These are phyloP conservation scores for Garcia nutans DNA, from an alignment of 345 rosid species.

Conservation along the genomic window DNA sequence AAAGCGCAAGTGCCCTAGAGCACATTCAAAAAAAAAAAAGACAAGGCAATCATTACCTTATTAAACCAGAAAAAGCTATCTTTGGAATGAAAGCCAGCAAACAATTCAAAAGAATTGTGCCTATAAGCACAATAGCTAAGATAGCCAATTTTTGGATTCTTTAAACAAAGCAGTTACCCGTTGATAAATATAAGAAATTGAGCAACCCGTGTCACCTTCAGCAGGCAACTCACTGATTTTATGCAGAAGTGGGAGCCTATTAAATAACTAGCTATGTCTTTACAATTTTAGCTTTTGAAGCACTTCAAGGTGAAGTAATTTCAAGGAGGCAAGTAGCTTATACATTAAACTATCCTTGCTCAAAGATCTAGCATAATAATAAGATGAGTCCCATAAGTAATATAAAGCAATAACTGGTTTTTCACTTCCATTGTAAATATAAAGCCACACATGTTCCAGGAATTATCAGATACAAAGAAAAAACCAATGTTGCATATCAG, in stretches of 20 bases:
- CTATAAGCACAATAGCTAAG: not conserved
- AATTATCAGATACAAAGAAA: no score
- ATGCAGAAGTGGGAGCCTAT: no score
- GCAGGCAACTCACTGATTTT: not conserved
- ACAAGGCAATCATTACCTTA: not conserved
- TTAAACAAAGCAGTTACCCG: not conserved
- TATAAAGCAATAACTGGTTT: not conserved
- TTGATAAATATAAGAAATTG: not conserved
- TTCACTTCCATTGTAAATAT: no score
- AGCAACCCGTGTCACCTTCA: not conserved
- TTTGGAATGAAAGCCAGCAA: not conserved
- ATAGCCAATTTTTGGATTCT: not conserved
- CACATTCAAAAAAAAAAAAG: not conserved
- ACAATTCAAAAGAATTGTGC: not conserved
- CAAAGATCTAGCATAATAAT: not conserved
- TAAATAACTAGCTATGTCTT: no score
- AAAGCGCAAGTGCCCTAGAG: not conserved
- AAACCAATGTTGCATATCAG: no score
- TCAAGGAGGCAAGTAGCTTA: not conserved
- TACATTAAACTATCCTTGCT: no score
- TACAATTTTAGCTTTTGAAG: not conserved
- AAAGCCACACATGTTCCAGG: no score
- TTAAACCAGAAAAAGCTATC: not conserved
- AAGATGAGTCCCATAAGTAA: not conserved
- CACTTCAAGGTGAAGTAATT: conserved; percentile 1